These are phyloP conservation scores for Solanum etuberosum DNA, from an alignment of 257 asterid species.

Conservation along the genomic window DNA sequence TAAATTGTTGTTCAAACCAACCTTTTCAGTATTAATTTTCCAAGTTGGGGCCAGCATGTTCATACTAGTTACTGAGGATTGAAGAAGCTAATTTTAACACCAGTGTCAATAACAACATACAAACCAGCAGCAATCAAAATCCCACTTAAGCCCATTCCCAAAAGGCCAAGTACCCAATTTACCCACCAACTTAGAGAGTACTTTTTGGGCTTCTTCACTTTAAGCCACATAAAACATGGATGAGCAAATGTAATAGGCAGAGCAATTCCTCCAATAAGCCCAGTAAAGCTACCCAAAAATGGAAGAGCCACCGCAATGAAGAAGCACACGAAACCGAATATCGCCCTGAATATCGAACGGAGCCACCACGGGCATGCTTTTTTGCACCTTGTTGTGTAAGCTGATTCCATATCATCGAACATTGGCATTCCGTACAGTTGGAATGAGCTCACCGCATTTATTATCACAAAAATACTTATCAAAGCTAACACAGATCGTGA, in stretches of 20 bases:
- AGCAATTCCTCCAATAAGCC: slow-evolving; percentile 65
- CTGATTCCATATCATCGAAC: slow-evolving; percentile 69
- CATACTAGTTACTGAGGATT: not conserved
- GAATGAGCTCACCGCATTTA: slow-evolving; percentile 68
- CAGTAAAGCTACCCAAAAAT: slow-evolving; percentile 66
- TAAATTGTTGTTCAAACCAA: not conserved
- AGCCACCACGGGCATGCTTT: slow-evolving; percentile 87
- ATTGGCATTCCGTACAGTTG: slow-evolving; percentile 83
- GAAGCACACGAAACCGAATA: slow-evolving; percentile 50
- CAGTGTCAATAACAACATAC: slow-evolving; percentile 58
- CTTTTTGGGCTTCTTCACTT: slow-evolving; percentile 52
- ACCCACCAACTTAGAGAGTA: slow-evolving; percentile 51
- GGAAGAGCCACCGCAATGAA: slow-evolving; percentile 80
- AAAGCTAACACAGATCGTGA: slow-evolving; percentile 30
- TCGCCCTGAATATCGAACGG: slow-evolving; percentile 32
- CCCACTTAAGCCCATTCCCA: slow-evolving; percentile 52
- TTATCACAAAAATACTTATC: slow-evolving; percentile 44
- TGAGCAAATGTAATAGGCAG: slow-evolving; percentile 64
- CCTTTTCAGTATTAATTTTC: not conserved
- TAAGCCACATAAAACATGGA: slow-evolving; percentile 93
- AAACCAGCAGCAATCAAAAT: slow-evolving; percentile 48
- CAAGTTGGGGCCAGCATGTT: not conserved
- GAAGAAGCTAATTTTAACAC: slow-evolving; percentile 59
- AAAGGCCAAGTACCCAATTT: slow-evolving; percentile 56
- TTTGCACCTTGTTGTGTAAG: slow-evolving; percentile 41